These are phyloP conservation scores for Scolecobasidium constrictum DNA, from an alignment of 2,329 filamentous ascomycete genomes.

Conservation along the genomic window DNA sequence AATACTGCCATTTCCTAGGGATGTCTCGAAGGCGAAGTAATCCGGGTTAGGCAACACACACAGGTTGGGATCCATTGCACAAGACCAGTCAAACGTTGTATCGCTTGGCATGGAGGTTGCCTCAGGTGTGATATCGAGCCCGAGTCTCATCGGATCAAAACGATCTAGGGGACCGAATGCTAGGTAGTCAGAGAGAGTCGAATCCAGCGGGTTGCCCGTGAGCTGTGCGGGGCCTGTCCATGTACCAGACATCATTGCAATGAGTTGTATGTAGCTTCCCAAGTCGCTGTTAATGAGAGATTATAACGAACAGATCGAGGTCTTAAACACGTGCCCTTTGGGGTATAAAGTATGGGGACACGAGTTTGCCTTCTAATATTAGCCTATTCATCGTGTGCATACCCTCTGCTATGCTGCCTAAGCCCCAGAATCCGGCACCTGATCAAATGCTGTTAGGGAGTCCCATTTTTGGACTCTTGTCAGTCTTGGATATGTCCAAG, in stretches of 20 bases:
- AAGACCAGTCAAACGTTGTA: conserved; percentile 7
- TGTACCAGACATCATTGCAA: conserved; percentile 4
- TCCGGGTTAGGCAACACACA: conserved; percentile 1
- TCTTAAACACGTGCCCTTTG: conserved; percentile 4
- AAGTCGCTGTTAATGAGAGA: not conserved
- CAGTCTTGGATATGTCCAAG: conserved; percentile 1
- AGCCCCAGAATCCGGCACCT: conserved; percentile 5
- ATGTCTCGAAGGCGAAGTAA: conserved; percentile 4
- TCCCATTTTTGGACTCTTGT: conserved; percentile 3
- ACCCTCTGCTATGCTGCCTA: conserved; percentile 2
- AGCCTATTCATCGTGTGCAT: conserved; percentile 6
- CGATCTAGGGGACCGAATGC: conserved; percentile 4
- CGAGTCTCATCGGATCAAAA: conserved; percentile 2
- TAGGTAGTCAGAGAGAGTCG: conserved; percentile 4
- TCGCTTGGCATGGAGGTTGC: conserved; percentile 4
- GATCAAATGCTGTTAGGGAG: conserved; percentile 3
- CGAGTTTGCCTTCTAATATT: conserved; percentile 2
- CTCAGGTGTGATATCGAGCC: conserved; percentile 3
- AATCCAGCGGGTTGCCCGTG: conserved; percentile 3
- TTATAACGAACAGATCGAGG: conserved; percentile 2
- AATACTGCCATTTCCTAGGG: conserved; percentile 3
- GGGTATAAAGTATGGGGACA: conserved; percentile 1
- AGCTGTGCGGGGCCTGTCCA: conserved; percentile 6
- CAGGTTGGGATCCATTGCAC: conserved; percentile 1
- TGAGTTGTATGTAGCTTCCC: conserved; percentile 2